Conservation (phyloP, 2,329 filamentous ascomycete species). For the Iodosphaeria phyllophila region DNA sequence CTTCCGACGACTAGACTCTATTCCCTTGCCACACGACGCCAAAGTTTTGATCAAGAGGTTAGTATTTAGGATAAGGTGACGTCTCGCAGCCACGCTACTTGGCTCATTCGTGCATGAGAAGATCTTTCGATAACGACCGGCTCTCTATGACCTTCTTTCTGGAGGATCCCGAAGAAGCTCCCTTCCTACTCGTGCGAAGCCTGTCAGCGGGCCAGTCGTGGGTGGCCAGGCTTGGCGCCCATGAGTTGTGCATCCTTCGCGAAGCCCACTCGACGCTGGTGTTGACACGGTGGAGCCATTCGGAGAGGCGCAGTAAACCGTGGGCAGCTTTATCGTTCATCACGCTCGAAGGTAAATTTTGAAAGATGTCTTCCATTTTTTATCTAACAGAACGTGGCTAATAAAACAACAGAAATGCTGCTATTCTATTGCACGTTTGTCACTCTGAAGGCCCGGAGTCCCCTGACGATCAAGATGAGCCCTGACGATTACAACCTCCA, state of each 20-base stretch:
- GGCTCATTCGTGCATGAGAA: no score
- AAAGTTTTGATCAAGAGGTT: slow-evolving; percentile 37
- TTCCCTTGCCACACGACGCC: slow-evolving; percentile 25
- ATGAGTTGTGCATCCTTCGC: slow-evolving; percentile 33
- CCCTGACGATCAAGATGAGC: slow-evolving; percentile 22
- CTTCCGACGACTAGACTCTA: slow-evolving; percentile 18
- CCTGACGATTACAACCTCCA: slow-evolving; percentile 26
- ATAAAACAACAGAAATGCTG: slow-evolving; percentile 28
- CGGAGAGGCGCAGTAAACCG: slow-evolving; percentile 21
- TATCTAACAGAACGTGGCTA: slow-evolving; percentile 3
- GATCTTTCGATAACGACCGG: slow-evolving; percentile 34
- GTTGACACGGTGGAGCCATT: slow-evolving; percentile 31
- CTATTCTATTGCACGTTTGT: slow-evolving; percentile 40
- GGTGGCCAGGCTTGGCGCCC: slow-evolving; percentile 31
- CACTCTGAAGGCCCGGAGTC: slow-evolving; percentile 32
- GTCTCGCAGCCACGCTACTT: no score
- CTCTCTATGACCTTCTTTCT: slow-evolving; percentile 34
- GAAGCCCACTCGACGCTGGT: slow-evolving; percentile 25
- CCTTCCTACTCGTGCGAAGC: slow-evolving; percentile 28
- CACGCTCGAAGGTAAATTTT: slow-evolving; percentile 45
- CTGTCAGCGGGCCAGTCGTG: slow-evolving; percentile 19
- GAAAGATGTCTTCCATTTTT: slow-evolving; percentile 6
- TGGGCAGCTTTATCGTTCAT: slow-evolving; percentile 38
- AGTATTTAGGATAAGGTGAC: no score
- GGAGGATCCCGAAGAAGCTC: slow-evolving; percentile 20